phyloP scores from a whole-genome alignment of 179 eudicot genomes.

The Patellifolia procumbens region DNA sequence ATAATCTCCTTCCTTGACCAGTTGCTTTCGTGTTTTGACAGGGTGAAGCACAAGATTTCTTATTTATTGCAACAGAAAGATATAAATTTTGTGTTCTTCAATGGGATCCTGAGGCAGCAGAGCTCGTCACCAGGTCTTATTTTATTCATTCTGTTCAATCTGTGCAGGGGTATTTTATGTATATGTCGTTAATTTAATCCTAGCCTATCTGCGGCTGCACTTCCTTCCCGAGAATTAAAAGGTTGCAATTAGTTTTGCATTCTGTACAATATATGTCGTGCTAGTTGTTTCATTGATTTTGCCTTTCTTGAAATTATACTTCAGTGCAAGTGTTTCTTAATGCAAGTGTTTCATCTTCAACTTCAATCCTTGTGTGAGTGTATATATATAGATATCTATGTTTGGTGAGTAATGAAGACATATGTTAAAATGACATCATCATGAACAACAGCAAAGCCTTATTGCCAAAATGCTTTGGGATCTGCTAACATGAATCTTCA shows the following conservation, averaged over 20 bases:
- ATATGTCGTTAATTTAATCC: background rate
- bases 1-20: background rate
- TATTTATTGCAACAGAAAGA: slow-evolving; percentile 96
- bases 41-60: slow-evolving; percentile 97
- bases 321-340: background rate
- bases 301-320: background rate
- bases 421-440: background rate
- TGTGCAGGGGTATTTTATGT: background rate
- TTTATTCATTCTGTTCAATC: background rate
- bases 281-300: background rate
- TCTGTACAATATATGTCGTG: background rate
- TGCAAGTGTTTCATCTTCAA: background rate
- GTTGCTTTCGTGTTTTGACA: slow-evolving; percentile 31
- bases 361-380: background rate
- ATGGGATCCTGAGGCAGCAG: slow-evolving; percentile 88
- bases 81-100: slow-evolving; percentile 96
- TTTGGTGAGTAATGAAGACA: background rate
- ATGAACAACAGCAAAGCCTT: too few species aligned
- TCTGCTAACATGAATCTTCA: too few species aligned
- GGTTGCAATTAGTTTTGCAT: background rate
- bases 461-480: too few species aligned
- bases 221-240: background rate
- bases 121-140: slow-evolving; percentile 85
- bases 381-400: background rate
- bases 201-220: background rate